Conservation (phyloP, 2,329 filamentous ascomycete species). For the Diaporthe ilicicola region DNA sequence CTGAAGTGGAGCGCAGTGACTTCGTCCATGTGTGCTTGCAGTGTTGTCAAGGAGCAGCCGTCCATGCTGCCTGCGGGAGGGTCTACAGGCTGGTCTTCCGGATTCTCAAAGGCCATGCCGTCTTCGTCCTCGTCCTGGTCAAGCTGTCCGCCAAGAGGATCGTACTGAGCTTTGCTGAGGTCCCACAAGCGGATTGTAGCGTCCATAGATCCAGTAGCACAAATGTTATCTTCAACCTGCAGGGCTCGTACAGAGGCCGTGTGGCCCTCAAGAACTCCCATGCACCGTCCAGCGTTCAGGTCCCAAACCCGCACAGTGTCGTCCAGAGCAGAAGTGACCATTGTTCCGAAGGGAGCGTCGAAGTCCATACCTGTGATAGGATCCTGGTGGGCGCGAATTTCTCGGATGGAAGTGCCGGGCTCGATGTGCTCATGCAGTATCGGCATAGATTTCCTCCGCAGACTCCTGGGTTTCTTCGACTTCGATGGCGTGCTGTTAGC, state of each 20-base stretch:
- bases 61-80: slow-evolving; percentile 82
- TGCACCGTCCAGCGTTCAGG: slow-evolving; percentile 89
- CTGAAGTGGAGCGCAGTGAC: slow-evolving; percentile 93
- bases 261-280: slow-evolving; percentile 91
- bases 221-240: slow-evolving; percentile 94
- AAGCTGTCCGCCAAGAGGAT: slow-evolving; percentile 70
- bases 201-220: slow-evolving; percentile 94
- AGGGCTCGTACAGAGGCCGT: slow-evolving; percentile 91
- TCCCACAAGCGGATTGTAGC: slow-evolving; percentile 97
- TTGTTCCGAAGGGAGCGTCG: slow-evolving; percentile 94
- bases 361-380: slow-evolving; percentile 92
- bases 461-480: slow-evolving; percentile 62
- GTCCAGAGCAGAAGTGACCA: slow-evolving; percentile 91
- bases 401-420: slow-evolving; percentile 85
- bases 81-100: slow-evolving; percentile 73
- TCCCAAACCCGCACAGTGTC: slow-evolving; percentile 98
- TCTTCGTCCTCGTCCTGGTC: slow-evolving; percentile 70
- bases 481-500: slow-evolving; percentile 58
- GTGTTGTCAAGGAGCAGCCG: slow-evolving; percentile 87
- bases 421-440: slow-evolving; percentile 96
- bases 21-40: slow-evolving; percentile 91
- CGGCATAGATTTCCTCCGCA: slow-evolving; percentile 85
- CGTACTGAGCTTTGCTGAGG: slow-evolving; percentile 85
- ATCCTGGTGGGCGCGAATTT: slow-evolving; percentile 89
- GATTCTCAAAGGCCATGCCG: slow-evolving; percentile 76